phyloP scores from a whole-genome alignment of 495 filamentous ascomycete species.

The Hypomontagnella submonticulosa region DNA sequence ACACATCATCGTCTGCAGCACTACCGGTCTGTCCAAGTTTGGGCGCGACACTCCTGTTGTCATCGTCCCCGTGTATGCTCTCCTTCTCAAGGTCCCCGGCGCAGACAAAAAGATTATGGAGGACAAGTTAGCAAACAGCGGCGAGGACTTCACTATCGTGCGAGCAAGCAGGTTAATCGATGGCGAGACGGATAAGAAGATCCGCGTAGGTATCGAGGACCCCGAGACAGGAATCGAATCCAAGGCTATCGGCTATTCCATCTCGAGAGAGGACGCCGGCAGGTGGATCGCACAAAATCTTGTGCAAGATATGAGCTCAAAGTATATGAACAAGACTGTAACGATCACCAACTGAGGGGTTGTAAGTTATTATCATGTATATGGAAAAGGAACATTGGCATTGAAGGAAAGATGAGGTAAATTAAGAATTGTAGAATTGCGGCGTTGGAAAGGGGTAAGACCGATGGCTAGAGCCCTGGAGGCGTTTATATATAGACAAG shows the following conservation, averaged over 20 bases:
- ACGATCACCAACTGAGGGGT: slow-evolving; percentile 34
- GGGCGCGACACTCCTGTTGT: slow-evolving; percentile 64
- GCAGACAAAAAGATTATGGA: slow-evolving; percentile 73
- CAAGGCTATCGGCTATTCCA: slow-evolving; percentile 58
- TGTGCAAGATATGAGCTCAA: slow-evolving; percentile 10
- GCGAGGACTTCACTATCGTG: slow-evolving; percentile 59
- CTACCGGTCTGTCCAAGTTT: slow-evolving; percentile 61
- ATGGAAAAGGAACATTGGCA: no score
- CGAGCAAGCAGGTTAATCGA: slow-evolving; percentile 49
- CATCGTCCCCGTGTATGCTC: slow-evolving; percentile 62
- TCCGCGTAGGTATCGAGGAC: slow-evolving; percentile 58
- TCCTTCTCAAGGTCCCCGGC: slow-evolving; percentile 62
- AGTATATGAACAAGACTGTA: slow-evolving; percentile 40
- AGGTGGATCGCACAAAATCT: slow-evolving; percentile 51
- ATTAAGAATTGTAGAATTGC: no score
- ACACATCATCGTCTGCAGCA: slow-evolving; percentile 61
- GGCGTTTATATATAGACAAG: no score
- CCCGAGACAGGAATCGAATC: slow-evolving; percentile 44
- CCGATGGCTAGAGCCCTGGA: no score
- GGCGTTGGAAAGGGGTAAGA: no score
- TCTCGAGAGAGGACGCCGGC: slow-evolving; percentile 55
- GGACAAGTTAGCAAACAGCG: slow-evolving; percentile 50
- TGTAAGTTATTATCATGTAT: background rate
- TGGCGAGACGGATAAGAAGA: slow-evolving; percentile 42
- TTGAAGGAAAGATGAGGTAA: no score